Conservation (phyloP, 768 basidiomycete genomes). For the Leucocoprinus birnbaumii region DNA sequence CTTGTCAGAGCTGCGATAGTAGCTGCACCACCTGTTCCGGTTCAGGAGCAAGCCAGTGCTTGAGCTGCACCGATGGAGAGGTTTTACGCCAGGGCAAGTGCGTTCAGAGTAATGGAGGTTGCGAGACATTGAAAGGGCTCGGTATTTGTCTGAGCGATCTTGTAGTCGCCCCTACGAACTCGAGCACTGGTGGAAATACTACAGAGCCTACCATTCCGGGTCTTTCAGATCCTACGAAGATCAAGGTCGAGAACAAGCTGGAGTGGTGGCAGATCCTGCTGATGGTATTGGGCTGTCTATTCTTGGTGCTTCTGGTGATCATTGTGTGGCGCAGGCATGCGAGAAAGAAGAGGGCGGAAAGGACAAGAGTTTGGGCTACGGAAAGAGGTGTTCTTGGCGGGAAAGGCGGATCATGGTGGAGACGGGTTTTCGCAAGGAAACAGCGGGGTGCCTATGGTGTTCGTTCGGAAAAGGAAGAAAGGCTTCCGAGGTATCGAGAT, state of each 20-base stretch:
- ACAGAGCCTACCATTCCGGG: constrained; percentile 59
- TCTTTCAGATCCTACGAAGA: constrained; percentile 45
- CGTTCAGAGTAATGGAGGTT: constrained; percentile 47
- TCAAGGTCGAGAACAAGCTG: constrained; percentile 33
- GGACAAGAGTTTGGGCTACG: constrained; percentile 63
- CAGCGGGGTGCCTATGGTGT: constrained; percentile 46
- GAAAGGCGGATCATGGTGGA: constrained; percentile 56
- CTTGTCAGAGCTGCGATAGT: constrained; percentile 71
- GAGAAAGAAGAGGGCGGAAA: constrained; percentile 64
- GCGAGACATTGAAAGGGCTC: constrained; percentile 61
- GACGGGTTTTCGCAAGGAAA: constrained; percentile 50
- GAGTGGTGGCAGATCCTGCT: constrained; percentile 86
- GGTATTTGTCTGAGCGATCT: constrained; percentile 82
- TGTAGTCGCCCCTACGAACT: constrained; percentile 49
- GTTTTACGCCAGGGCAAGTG: constrained; percentile 69
- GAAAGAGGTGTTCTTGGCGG: constrained; percentile 49
- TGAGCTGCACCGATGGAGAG: constrained; percentile 68
- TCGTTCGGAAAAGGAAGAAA: constrained; percentile 22
- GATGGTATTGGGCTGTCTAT: constrained; percentile 78
- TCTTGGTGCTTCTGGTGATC: constrained; percentile 56
- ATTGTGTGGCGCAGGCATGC: constrained; percentile 71
- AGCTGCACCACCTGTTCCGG: constrained; percentile 80
- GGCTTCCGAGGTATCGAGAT: constrained; percentile 17
- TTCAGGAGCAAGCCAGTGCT: constrained; percentile 62
- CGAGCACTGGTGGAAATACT: constrained; percentile 35